phyloP scores from a whole-genome alignment of 2,329 filamentous ascomycete species.

The Trichoderma atrobrunneum region DNA sequence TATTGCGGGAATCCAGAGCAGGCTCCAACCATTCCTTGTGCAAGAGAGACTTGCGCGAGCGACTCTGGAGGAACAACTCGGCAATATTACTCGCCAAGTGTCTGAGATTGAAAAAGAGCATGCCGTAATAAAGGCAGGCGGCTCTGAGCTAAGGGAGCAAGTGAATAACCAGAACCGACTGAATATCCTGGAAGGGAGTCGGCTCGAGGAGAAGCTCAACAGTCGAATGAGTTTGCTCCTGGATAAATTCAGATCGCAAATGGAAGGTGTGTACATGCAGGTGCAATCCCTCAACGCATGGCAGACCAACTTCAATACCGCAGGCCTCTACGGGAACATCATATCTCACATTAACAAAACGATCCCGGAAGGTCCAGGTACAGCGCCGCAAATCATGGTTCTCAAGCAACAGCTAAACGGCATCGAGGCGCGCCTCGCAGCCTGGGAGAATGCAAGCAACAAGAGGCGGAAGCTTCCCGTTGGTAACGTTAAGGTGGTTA shows the following conservation, averaged over 20 bases:
- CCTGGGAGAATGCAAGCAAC: neutral
- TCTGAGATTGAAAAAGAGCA: slow-evolving; percentile 4
- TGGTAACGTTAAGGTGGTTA: neutral
- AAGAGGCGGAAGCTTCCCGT: slow-evolving; percentile 18
- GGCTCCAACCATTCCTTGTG: slow-evolving; percentile 25
- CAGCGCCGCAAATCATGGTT: slow-evolving; percentile 22
- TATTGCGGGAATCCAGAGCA: neutral
- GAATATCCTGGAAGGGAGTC: slow-evolving; percentile 31
- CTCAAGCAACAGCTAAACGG: slow-evolving; percentile 12
- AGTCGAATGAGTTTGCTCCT: neutral
- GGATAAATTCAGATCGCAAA: neutral
- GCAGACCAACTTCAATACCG: slow-evolving; percentile 49
- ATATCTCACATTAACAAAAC: slow-evolving; percentile 35
- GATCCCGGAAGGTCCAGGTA: slow-evolving; percentile 22
- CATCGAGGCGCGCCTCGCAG: neutral
- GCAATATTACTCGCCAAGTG: slow-evolving; percentile 6
- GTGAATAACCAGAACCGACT: slow-evolving; percentile 26
- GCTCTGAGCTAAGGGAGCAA: neutral
- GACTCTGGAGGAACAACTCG: slow-evolving; percentile 18
- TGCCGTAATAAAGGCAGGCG: neutral
- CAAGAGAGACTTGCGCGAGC: slow-evolving; percentile 22
- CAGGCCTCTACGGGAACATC: slow-evolving; percentile 41
- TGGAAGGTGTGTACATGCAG: neutral
- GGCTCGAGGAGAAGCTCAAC: slow-evolving; percentile 23
- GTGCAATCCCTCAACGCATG: slow-evolving; percentile 43